Conservation (phyloP, 1,139 yeast genomes). For the Zygosaccharomyces pseudobailii region DNA sequence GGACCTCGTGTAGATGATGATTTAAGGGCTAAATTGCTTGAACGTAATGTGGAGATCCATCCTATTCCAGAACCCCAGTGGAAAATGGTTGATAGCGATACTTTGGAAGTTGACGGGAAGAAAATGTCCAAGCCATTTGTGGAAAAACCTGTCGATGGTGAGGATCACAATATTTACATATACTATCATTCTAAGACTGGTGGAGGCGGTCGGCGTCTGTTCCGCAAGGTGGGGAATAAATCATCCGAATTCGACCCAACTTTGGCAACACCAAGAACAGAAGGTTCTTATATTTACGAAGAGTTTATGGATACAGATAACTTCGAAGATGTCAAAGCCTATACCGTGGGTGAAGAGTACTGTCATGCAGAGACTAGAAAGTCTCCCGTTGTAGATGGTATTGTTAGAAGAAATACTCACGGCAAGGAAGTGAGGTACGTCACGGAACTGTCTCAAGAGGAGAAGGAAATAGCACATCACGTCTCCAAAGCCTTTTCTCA, state of each 20-base stretch:
- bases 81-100: slow-evolving; percentile 84
- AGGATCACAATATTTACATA: slow-evolving; percentile 93
- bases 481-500: slow-evolving; percentile 79
- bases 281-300: slow-evolving; percentile 91
- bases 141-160: slow-evolving; percentile 98
- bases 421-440: slow-evolving; percentile 94
- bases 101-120: slow-evolving; percentile 71
- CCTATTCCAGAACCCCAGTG: slow-evolving; percentile 66
- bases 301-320: slow-evolving; percentile 97
- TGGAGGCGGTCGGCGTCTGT: slow-evolving; percentile 93
- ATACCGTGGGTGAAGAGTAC: slow-evolving; percentile 84
- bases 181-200: slow-evolving; percentile 86
- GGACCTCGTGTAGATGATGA: slow-evolving; percentile 83
- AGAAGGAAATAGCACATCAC: slow-evolving; percentile 70
- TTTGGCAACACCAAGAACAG: slow-evolving; percentile 68
- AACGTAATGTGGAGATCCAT: slow-evolving; percentile 54
- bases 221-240: slow-evolving; percentile 95
- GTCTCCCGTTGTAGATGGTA: slow-evolving; percentile 98
- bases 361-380: slow-evolving; percentile 99
- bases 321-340: slow-evolving; percentile 97
- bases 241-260: slow-evolving; percentile 93
- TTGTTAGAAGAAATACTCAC: slow-evolving; percentile 93
- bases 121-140: slow-evolving; percentile 83
- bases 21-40: slow-evolving; percentile 49
- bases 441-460: slow-evolving; percentile 71